A percentile compares a stretch with the other conserved stretches of the same genome.
phyloP scores from a whole-genome alignment of 2,329 filamentous ascomycete species.

The Lasiodiplodia hormozganensis region DNA sequence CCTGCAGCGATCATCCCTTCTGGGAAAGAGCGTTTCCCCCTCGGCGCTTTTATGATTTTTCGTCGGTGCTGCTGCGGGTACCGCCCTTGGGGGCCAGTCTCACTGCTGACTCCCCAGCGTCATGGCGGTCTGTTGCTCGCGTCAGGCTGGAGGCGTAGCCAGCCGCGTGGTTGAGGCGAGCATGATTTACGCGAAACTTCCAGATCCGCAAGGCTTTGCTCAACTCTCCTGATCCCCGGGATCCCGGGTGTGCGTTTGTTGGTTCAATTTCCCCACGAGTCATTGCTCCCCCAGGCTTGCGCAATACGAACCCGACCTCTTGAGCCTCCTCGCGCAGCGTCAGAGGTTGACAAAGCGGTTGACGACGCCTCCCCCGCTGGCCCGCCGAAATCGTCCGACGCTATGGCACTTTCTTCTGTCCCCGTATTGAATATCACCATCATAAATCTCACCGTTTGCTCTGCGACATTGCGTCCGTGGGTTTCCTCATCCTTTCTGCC shows the following conservation, averaged over 20 bases:
- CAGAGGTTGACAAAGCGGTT: conserved; percentile 13
- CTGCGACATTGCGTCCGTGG: neutral
- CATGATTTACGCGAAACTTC: conserved; percentile 16
- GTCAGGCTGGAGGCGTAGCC: conserved; percentile 6
- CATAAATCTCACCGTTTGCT: neutral
- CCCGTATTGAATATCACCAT: neutral
- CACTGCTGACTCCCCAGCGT: neutral
- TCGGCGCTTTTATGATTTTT: neutral
- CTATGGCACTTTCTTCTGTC: neutral
- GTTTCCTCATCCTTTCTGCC: neutral
- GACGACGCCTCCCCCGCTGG: conserved; percentile 6
- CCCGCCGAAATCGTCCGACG: neutral
- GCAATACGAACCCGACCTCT: conserved; percentile 13
- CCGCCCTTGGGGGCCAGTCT: conserved; percentile 1
- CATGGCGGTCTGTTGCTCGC: neutral
- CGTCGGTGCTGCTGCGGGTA: conserved; percentile 11
- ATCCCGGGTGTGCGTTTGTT: conserved; percentile 10
- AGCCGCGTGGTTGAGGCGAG: conserved; percentile 9
- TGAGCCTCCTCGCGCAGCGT: conserved; percentile 6
- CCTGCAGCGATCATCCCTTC: neutral
- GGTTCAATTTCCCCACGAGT: conserved; percentile 14
- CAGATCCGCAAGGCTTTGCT: conserved; percentile 11
- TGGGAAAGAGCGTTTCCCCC: neutral
- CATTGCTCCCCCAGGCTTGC: conserved; percentile 9
- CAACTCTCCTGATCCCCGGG: conserved; percentile 9